Base-by-base conservation (phyloP, 345 rosid genomes). In the Gossypium arboreum region DNA sequence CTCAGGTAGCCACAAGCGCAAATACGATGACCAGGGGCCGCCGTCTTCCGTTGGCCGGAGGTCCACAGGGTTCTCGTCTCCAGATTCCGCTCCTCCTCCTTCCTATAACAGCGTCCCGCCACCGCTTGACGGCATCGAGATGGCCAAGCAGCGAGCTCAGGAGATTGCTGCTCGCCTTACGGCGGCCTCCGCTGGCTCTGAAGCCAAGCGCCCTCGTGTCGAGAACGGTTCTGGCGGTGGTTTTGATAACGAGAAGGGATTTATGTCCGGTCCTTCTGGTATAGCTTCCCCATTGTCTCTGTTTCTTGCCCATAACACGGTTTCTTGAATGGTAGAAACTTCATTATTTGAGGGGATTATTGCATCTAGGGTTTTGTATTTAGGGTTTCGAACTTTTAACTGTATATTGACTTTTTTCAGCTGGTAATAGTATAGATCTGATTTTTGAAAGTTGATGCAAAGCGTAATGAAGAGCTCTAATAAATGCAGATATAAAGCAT, bases 111-210 rank as follows among this genome's bases (percentile, higher is more conserved):
- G 73, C 81, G 97, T 89, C 0, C 90, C 98, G 1, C 95, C 94
- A 0, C 95, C 97, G 11, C 84, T 77, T 48, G 91, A 88, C 59
- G 92, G 92, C 81, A 86, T 96, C 84, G 95, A 90, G 87, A 79
- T 87, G 16, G 98, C 98, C 57, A 96, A 93, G 83, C 97, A 88
- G 79, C 87, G 85, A 15, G 99, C 95, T 12, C 94, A 96, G 81
- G 92, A 89, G 82, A 89, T 96, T 82, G 99, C 98, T 4, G 92
- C 99, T 67, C 94, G 99, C 45, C 87, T 96, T 68, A 78, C 66
- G 50, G 64, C 51, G 73, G 73, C 58, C 12, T 77, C 80, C 51
- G 81, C 79, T 51, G 74, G 85, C 24, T 84, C 84, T 0, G 99
- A 93, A 39, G 77, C 78, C 44, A 96, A 96, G 82, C 97, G 98